Conservation (phyloP, 768 basidiomycete genomes). For the Boletus pseudo-olivaceus region DNA sequence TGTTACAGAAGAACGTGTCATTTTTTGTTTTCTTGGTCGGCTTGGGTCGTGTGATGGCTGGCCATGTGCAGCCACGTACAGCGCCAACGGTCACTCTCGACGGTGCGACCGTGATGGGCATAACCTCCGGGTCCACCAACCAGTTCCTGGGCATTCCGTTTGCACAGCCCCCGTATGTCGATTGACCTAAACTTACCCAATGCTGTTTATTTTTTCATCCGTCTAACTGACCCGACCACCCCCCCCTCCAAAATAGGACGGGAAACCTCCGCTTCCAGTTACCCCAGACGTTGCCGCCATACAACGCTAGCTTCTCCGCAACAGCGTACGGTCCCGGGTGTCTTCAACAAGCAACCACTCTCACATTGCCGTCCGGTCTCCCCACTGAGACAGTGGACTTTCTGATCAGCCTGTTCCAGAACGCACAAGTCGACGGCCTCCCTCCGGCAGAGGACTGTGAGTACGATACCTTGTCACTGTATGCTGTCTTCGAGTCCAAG, state of each 20-base stretch:
- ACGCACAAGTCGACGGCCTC: too few relatives aligned
- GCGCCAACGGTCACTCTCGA: slow-evolving; percentile 27
- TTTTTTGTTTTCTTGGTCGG: background rate
- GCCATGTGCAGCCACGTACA: background rate
- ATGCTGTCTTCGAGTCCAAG: background rate
- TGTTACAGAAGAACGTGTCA: too few relatives aligned
- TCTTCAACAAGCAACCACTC: slow-evolving; percentile 1
- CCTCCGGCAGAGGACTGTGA: slow-evolving; percentile 50
- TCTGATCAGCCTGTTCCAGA: too few relatives aligned
- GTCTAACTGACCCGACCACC: background rate
- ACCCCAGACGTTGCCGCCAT: slow-evolving; percentile 4
- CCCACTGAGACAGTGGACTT: slow-evolving; percentile 14
- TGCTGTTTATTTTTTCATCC: background rate
- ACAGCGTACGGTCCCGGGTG: slow-evolving; percentile 7
- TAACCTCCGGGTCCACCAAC: slow-evolving; percentile 18
- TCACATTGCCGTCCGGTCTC: slow-evolving; percentile 13
- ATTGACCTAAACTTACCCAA: background rate
- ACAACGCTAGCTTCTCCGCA: slow-evolving; percentile 6
- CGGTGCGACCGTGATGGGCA: slow-evolving; percentile 28
- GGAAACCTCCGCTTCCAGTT: slow-evolving; percentile 35
- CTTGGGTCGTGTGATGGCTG: background rate
- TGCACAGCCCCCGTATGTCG: slow-evolving; percentile 36
- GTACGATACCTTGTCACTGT: slow-evolving; percentile 7
- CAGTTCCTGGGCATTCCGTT: slow-evolving; percentile 42
- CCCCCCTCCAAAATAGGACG: slow-evolving; percentile 19